Base-by-base conservation (phyloP, 2,329 filamentous ascomycete genomes). In the Colletotrichum euphorbiae region DNA sequence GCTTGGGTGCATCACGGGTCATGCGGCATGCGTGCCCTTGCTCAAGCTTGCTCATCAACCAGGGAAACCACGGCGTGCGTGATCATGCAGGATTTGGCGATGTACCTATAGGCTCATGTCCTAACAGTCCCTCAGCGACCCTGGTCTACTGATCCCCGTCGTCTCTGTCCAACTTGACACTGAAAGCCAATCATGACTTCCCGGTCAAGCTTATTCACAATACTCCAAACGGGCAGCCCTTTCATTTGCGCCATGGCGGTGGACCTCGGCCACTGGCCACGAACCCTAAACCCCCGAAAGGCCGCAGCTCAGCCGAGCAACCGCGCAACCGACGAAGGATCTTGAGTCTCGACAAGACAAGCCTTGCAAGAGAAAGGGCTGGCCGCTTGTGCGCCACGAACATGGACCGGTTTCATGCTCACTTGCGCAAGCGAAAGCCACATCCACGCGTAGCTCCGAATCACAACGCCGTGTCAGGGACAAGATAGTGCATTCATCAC, bases 261-360 rank as follows among this genome's bases (percentile, higher is more conserved):
- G 33, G 40, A 43, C 7, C 43, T 56, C 24, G 2, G 42, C 58
- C 21, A 21, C 12, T 42, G 58, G 33, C 42, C 48, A 46, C 21
- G 17, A 62, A 45, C 21, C 24, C 51, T 62, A 38, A 38, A 33
- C 55, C 55, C 45, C 19, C 21, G 28, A 28, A 60, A 17, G 28
- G 48, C 15, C 55, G 62, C 55, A 17, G 28, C 46, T 43, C 55
- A 65, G 45, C 55, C 55, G 45, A 65, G 45, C 55, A 36, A 46
- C 55, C 62, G 55, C 45, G 54, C 55, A 60, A 40, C 62, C 38
- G 55, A 45, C 6, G 62, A 46, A 52, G 28, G 51, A 57, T 57
- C 31, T 62, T 40, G 42, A 28, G 45, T 28, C 17, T 13, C 40
- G 55, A 24, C 36, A 24, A 28, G 28, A 46, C 28, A 60, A 46